phyloP scores from a whole-genome alignment of 768 basidiomycete genomes.

The Tylopilus sp. region DNA sequence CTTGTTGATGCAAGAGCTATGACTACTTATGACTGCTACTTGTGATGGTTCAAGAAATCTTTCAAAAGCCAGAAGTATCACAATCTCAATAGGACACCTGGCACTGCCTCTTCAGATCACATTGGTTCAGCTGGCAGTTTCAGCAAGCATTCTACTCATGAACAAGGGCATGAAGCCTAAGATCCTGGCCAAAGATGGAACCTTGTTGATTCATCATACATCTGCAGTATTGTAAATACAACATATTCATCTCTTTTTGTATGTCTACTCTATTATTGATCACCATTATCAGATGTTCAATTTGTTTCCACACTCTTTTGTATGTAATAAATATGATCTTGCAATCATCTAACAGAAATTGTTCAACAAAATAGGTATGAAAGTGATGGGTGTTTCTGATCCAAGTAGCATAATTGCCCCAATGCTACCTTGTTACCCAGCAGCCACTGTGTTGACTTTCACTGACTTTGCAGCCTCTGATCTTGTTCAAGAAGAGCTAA shows the following conservation, averaged over 20 bases:
- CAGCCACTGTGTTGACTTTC: neutral
- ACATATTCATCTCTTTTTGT: no score
- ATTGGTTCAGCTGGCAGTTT: neutral
- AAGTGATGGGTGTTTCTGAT: neutral
- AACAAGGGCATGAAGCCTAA: no score
- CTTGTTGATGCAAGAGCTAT: neutral
- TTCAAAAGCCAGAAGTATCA: no score
- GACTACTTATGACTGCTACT: neutral
- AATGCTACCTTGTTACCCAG: neutral
- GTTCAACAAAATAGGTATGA: no score
- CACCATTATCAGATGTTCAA: no score
- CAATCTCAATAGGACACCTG: neutral
- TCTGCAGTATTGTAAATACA: no score
- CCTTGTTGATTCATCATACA: no score
- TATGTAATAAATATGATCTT: no score
- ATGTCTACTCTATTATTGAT: no score
- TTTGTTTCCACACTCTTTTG: no score
- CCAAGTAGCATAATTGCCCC: neutral
- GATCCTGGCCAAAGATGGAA: no score
- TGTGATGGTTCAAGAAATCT: neutral
- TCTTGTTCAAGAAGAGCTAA: neutral
- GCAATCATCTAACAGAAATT: no score
- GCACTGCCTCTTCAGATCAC: neutral
- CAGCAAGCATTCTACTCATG: neutral
- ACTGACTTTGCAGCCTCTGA: neutral